Evolutionary conservation across 2,329 filamentous ascomycete species (phyloP), one percentile per base, ranked within the genome.

Genomic region (Hypoxylon sp.): DNA sequence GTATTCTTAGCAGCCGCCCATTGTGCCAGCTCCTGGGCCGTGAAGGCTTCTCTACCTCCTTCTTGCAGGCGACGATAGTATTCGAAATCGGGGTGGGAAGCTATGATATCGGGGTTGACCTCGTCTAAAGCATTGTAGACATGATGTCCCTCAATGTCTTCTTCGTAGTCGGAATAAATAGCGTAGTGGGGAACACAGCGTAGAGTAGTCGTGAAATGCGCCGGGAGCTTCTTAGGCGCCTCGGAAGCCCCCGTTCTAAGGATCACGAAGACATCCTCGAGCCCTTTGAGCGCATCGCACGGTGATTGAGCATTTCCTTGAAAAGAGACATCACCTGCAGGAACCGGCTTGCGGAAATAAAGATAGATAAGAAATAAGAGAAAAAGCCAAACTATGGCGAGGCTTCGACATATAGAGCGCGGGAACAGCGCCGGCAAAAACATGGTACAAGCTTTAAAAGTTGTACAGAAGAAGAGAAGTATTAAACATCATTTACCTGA

Each of bases 241-340:
- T 89, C 87, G 6, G 85, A 86, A 14, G 87, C 86, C 58, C 87
- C 87, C 0, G 87, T 89, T 68, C 85, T 85, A 67, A 90, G 79
- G 9, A 88, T 79, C 14, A 89, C 82, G 65, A 89, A 83, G 50
- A 89, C 77, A 72, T 89, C 81, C 2, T 85, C 79, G 21, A 84
- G 77, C 11, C 81, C 82, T 9, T 80, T 68, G 34, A 77, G 74
- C 21, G 72, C 71, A 10, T 67, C 65, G 59, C 75, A 75, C 7
- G 64, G 45, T 38, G 59, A 55, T 14, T 32, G 53, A 46, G n/a
- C 14, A 28, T 58, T 38, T 13, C 43, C 51, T 17, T 43, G 23
- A 38, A 58, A 52, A 53, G 63, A 25, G 21, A 34, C 41, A 13
- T 43, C 34, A 63, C 41, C 55, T 57, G 48, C 46, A 53, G 68